phyloP scores from a whole-genome alignment of 108 stramenopile genomes.

The Nitzschia palea region DNA sequence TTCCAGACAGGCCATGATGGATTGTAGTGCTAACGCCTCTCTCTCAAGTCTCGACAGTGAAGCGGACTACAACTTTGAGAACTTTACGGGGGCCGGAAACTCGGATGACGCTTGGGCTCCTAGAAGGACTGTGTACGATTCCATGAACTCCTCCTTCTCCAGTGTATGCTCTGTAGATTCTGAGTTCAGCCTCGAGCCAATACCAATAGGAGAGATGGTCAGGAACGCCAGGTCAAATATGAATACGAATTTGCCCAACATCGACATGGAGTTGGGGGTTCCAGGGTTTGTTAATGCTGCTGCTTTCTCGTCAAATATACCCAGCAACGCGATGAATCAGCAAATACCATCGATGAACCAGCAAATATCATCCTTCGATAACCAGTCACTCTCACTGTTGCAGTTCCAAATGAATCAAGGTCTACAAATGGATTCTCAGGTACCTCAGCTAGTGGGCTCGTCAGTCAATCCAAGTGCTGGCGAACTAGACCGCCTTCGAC shows the following conservation, averaged over 20 bases:
- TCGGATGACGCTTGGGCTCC: slow-evolving; percentile 25
- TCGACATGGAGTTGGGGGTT: slow-evolving; percentile 6
- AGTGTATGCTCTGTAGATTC: slow-evolving; percentile 19
- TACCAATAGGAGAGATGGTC: slow-evolving; percentile 21
- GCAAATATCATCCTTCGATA: neutral
- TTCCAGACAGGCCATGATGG: neutral
- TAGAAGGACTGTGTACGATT: slow-evolving; percentile 16
- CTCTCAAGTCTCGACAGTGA: slow-evolving; percentile 11
- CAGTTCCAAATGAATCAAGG: neutral
- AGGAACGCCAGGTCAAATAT: slow-evolving; percentile 11
- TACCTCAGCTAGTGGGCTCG: neutral
- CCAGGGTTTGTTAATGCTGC: neutral
- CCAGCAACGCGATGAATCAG: neutral
- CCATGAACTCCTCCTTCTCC: slow-evolving; percentile 31
- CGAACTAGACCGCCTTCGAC: slow-evolving; percentile 18
- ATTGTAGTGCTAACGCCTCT: slow-evolving; percentile 3
- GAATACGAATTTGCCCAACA: slow-evolving; percentile 8
- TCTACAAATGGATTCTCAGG: slow-evolving; percentile 2
- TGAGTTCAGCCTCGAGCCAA: slow-evolving; percentile 26
- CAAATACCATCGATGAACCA: no score
- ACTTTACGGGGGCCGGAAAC: slow-evolving; percentile 1
- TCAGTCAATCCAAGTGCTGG: neutral
- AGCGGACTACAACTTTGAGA: neutral
- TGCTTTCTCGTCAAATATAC: neutral
- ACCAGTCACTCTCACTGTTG: slow-evolving; percentile 9